Conservation (phyloP, 495 filamentous ascomycete genomes). For the Hypoxylon trugodes region DNA sequence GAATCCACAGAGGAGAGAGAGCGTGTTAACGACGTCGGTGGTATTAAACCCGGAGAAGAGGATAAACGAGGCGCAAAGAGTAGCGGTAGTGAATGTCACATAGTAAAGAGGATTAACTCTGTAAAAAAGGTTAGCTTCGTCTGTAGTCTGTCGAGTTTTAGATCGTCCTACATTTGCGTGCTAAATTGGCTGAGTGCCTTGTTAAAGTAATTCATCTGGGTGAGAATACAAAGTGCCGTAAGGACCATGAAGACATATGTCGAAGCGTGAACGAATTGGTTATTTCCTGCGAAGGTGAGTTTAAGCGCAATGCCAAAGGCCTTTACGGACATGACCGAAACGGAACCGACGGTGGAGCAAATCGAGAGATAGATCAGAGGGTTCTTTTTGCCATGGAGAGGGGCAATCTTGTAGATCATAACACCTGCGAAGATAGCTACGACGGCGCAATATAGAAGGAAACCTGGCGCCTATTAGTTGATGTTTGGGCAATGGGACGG, state of each 20-base stretch:
- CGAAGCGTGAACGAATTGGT: slow-evolving; percentile 91
- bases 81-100: slow-evolving; percentile 98
- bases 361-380: slow-evolving; percentile 96
- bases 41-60: slow-evolving; percentile 98
- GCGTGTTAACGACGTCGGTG: slow-evolving; percentile 88
- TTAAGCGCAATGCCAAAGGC: slow-evolving; percentile 97
- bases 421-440: slow-evolving; percentile 83
- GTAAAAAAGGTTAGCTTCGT: slow-evolving; percentile 43
- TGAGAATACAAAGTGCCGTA: slow-evolving; percentile 89
- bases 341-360: slow-evolving; percentile 93
- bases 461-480: slow-evolving; percentile 66
- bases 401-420: slow-evolving; percentile 96
- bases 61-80: slow-evolving; percentile 94
- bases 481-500: background rate
- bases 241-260: slow-evolving; percentile 98
- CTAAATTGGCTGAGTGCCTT: slow-evolving; percentile 97
- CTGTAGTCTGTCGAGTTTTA: background rate
- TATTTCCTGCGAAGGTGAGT: slow-evolving; percentile 86
- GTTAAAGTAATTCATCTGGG: slow-evolving; percentile 99
- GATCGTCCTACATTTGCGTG: slow-evolving; percentile 81
- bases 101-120: slow-evolving; percentile 99
- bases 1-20: slow-evolving; percentile 93
- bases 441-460: slow-evolving; percentile 79
- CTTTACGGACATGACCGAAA: slow-evolving; percentile 98
- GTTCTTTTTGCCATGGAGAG: slow-evolving; percentile 89